Evolutionary conservation across 2,329 filamentous ascomycete genomes (phyloP).

Genomic region (Whalleya microplaca): DNA sequence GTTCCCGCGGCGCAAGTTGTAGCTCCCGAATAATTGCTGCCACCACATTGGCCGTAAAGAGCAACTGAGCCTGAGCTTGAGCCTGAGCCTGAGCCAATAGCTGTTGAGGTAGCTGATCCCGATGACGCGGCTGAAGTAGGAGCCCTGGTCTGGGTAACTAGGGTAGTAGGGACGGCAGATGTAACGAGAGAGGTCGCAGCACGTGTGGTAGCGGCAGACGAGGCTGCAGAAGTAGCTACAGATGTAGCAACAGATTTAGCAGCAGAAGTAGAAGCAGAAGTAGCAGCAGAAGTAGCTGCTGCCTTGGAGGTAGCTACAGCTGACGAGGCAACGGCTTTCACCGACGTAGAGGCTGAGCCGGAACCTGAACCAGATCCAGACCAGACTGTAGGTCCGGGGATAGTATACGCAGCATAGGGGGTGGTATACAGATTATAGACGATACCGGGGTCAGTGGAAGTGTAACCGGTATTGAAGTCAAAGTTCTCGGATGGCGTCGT

Average conservation of each 20-base stretch:
- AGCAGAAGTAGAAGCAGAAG: no score
- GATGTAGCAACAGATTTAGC: no score
- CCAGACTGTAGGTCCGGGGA: constrained; percentile 42
- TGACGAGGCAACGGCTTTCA: no score
- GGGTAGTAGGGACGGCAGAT: not conserved
- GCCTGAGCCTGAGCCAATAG: not conserved
- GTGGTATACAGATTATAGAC: constrained; percentile 56
- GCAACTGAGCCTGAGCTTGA: not conserved
- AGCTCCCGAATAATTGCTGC: constrained; percentile 42
- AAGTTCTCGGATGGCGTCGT: constrained; percentile 48
- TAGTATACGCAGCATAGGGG: constrained; percentile 34
- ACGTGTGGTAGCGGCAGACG: not conserved
- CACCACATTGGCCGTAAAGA: constrained; percentile 46
- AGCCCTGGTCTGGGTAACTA: not conserved
- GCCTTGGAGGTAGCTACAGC: not conserved
- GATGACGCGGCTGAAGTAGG: not conserved
- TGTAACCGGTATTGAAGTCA: constrained; percentile 59
- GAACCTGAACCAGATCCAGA: constrained; percentile 23
- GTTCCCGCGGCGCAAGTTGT: constrained; percentile 41
- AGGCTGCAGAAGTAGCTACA: not conserved
- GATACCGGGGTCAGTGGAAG: constrained; percentile 59
- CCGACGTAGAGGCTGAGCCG: not conserved
- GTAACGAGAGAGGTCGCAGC: no score
- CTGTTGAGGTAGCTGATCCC: not conserved
- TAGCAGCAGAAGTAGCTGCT: no score